A percentile compares a stretch with the other conserved stretches of the same genome.
phyloP scores from a whole-genome alignment of 106 monocot species.

The Dioscorea alata region DNA sequence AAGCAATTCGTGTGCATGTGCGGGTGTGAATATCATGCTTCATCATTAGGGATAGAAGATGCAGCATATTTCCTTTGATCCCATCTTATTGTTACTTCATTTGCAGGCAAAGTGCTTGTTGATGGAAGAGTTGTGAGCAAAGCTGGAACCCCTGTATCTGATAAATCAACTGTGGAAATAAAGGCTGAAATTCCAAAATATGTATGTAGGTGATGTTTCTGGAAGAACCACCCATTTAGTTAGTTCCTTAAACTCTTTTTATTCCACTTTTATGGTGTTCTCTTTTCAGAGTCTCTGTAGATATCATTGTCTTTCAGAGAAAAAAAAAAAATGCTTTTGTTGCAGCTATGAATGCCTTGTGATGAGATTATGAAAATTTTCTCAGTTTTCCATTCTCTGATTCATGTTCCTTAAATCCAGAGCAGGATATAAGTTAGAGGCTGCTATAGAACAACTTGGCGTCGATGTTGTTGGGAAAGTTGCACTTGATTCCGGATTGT shows the following conservation, averaged over 20 bases:
- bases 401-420: conserved; percentile 34
- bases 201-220: conserved; percentile 98
- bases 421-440: conserved; percentile 98
- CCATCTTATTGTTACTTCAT: background rate
- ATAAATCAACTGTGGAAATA: conserved; percentile 85
- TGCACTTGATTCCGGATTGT: conserved; percentile 96
- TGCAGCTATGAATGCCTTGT: too few relatives aligned
- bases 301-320: too few relatives aligned
- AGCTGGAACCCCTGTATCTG: conserved; percentile 88
- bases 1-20: too few relatives aligned
- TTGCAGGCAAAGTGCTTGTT: conserved; percentile 85
- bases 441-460: conserved; percentile 73
- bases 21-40: too few relatives aligned
- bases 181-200: conserved; percentile 98
- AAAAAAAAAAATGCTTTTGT: too few relatives aligned
- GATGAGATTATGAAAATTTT: background rate
- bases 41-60: too few relatives aligned
- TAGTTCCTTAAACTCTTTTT: background rate
- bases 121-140: conserved; percentile 87
- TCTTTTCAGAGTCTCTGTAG: too few relatives aligned
- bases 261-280: too few relatives aligned
- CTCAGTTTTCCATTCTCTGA: background rate
- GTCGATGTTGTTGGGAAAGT: conserved; percentile 75
- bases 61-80: background rate
- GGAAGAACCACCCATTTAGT: background rate